Evolutionary conservation across 441 rosid species (phyloP).

Genomic region (Sinapis alba): DNA sequence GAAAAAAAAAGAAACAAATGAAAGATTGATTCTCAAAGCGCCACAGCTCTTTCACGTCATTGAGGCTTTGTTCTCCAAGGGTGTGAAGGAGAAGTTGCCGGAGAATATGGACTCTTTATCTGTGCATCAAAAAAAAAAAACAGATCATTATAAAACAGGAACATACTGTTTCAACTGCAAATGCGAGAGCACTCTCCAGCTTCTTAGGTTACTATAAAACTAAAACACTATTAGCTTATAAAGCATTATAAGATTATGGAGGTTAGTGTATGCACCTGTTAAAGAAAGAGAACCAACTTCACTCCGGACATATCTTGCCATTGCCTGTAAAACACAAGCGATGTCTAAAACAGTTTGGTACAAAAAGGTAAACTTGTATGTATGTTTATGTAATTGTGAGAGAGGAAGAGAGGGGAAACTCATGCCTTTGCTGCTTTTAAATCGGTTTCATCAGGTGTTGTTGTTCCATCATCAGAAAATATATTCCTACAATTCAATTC

Average conservation of each 20-base stretch:
- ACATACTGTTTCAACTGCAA: not conserved
- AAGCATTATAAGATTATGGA: not conserved
- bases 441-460: conserved; percentile 63
- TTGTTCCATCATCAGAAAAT: conserved; percentile 83
- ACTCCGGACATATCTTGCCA: conserved; percentile 85
- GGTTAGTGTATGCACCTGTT: conserved; percentile 57
- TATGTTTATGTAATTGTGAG: conserved; percentile 33
- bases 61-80: conserved; percentile 48
- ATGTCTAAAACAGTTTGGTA: conserved; percentile 21
- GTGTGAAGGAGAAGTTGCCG: conserved; percentile 84
- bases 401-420: conserved; percentile 24
- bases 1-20: not conserved
- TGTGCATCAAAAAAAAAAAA: conserved; percentile 44
- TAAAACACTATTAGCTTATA: not conserved
- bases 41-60: conserved; percentile 36
- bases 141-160: not conserved
- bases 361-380: conserved; percentile 10
- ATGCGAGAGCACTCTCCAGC: not conserved
- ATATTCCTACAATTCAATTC: conserved; percentile 67
- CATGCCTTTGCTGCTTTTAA: conserved; percentile 75
- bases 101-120: conserved; percentile 88
- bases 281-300: conserved; percentile 79
- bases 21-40: conserved; percentile 25
- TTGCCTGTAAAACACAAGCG: conserved; percentile 60
- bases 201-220: not conserved